Base-by-base conservation (phyloP, 495 filamentous ascomycete genomes). In the Podospora comata region DNA sequence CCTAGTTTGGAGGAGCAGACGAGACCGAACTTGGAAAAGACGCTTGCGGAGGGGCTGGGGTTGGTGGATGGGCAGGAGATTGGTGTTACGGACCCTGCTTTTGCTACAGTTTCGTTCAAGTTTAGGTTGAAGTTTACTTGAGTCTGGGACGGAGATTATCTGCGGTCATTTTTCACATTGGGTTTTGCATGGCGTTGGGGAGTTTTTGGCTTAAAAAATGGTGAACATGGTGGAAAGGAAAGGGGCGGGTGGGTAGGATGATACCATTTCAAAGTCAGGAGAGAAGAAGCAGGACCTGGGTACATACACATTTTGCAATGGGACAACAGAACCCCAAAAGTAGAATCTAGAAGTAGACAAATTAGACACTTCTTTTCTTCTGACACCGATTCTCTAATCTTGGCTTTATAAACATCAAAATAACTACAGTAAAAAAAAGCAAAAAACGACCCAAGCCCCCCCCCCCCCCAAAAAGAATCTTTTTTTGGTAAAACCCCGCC, bases 31-130 rank as follows among this genome's bases (percentile, higher is more conserved):
- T 79, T 99, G 71, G 83, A 84, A 57, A 91, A 90, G 80, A 96
- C 89, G 75, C 72, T 89, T 28, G 60, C 68, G 56, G 81, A 77
- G 9, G 39, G 39, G 39, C 78, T 96, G 64, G 82, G 82, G 23
- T 60, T 85, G 61, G 73, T 75, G 48, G 72, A 77, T n/a, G 81
- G 81, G 11, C 76, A 82, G 55, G 83, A 87, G 71, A 84, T 97
- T 67, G 92, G 83, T 19, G 89, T 97, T 39, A 91, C 90, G 23
- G 94, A 97, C 76, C 88, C 90, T 48, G 91, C 92, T 16, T 93
- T 94, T 74, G 83, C 83, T 80, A 85, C 77, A 78, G 87, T 85
- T 72, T 84, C 79, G 39, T 97, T 96, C 81, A 88, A 85, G 69
- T 93, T 86, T 72, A 86, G 84, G 69, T 74, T 92, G 55, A 80